Conservation (phyloP, 1,284 basidiomycete genomes). For the Ustilago sp. region DNA sequence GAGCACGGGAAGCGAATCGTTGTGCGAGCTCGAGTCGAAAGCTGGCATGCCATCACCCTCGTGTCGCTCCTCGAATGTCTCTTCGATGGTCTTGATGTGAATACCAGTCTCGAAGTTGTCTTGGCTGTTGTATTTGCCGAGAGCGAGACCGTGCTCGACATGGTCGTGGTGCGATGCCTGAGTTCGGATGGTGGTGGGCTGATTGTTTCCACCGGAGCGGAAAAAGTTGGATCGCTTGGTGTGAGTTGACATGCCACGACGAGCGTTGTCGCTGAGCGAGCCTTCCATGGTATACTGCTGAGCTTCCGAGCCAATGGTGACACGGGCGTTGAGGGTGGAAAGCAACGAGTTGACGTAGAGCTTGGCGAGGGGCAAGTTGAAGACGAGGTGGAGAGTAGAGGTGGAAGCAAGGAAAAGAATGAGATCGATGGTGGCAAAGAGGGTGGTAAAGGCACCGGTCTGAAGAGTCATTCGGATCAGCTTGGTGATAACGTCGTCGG, state of each 20-base stretch:
- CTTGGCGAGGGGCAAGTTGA: slow-evolving; percentile 65
- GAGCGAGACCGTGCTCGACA: slow-evolving; percentile 25
- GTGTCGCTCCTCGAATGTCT: slow-evolving; percentile 58
- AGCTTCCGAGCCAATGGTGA: slow-evolving; percentile 26
- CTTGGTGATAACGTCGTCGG: slow-evolving; percentile 64
- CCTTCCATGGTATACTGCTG: slow-evolving; percentile 55
- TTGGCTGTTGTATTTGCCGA: slow-evolving; percentile 25
- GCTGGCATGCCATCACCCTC: slow-evolving; percentile 31
- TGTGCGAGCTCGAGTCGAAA: slow-evolving; percentile 51
- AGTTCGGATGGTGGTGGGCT: slow-evolving; percentile 46
- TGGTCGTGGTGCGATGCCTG: slow-evolving; percentile 42
- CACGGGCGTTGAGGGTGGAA: slow-evolving; percentile 64
- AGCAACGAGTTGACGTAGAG: slow-evolving; percentile 67
- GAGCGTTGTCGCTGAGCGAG: slow-evolving; percentile 41
- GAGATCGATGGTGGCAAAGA: slow-evolving; percentile 61
- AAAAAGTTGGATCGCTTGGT: slow-evolving; percentile 47
- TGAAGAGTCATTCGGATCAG: slow-evolving; percentile 63
- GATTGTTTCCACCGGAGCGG: slow-evolving; percentile 44
- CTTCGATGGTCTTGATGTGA: slow-evolving; percentile 61
- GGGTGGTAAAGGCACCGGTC: slow-evolving; percentile 60
- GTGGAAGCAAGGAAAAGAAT: slow-evolving; percentile 60
- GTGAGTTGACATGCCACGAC: slow-evolving; percentile 33
- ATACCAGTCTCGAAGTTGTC: slow-evolving; percentile 49
- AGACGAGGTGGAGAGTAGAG: slow-evolving; percentile 60
- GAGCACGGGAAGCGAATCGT: slow-evolving; percentile 38